Evolutionary conservation across 495 filamentous ascomycete genomes (phyloP).

Genomic region (Corynascus novoguineensis): DNA sequence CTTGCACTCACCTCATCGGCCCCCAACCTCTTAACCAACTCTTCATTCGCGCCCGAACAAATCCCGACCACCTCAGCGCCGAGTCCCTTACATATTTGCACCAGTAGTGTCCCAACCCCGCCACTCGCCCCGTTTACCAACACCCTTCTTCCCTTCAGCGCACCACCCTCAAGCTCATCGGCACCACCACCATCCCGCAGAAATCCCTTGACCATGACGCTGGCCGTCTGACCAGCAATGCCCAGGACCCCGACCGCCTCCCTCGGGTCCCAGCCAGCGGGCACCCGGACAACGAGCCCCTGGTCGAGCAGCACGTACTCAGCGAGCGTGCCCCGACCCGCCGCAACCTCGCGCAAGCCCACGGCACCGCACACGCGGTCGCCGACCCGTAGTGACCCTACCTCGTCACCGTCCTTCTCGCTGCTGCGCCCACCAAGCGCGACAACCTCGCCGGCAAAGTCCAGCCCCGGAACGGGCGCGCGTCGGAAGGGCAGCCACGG

Average conservation of each 20-base stretch:
- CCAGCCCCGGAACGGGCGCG: conserved; percentile 34
- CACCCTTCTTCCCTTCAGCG: conserved; percentile 24
- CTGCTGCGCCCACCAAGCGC: conserved; percentile 16
- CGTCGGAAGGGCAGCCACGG: conserved; percentile 29
- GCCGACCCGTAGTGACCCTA: conserved; percentile 20
- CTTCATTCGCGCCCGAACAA: conserved; percentile 31
- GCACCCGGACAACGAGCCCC: conserved; percentile 21
- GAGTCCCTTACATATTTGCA: conserved; percentile 34
- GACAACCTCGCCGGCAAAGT: conserved; percentile 39
- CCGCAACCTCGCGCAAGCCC: conserved; percentile 18
- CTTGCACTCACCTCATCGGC: conserved; percentile 31
- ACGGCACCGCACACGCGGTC: conserved; percentile 31
- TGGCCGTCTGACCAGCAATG: conserved; percentile 34
- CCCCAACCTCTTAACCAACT: conserved; percentile 33
- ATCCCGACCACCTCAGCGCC: conserved; percentile 34
- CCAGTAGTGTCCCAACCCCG: conserved; percentile 36
- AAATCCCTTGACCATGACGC: conserved; percentile 14
- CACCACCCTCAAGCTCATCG: conserved; percentile 4
- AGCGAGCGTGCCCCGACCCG: conserved; percentile 33
- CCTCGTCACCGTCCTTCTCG: no score
- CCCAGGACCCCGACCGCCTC: conserved; percentile 34
- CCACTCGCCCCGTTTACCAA: conserved; percentile 43
- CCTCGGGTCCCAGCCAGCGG: conserved; percentile 8
- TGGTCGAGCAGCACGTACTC: conserved; percentile 33
- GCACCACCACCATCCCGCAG: neutral